Evolutionary conservation across 78 protist species (phyloP), one percentile per base, ranked within the genome.

Genomic region (Speleostelium caveatum): DNA sequence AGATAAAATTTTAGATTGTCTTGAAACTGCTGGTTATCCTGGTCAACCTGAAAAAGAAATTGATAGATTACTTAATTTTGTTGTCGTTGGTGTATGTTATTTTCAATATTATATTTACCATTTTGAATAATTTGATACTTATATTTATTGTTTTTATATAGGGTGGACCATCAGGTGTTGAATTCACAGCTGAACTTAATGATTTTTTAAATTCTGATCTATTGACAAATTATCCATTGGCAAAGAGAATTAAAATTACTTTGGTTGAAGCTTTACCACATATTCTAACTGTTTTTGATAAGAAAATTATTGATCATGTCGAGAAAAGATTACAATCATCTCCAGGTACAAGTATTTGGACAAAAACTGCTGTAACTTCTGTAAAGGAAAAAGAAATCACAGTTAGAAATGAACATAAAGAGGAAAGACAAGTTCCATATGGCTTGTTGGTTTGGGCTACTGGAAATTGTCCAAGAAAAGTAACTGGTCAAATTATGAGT

Each of bases 81-180:
- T 96, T 28, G 96, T 96, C 7, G 93, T 78, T 53, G 87, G 87
- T 67, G n/a, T n/a, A n/a, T n/a, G n/a, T n/a, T n/a, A n/a, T n/a
- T n/a, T n/a, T n/a, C n/a, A n/a, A n/a, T n/a, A n/a, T n/a, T n/a
- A n/a, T n/a, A n/a, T n/a, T n/a, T n/a, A n/a, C n/a, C n/a, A n/a
- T n/a, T n/a, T n/a, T n/a, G n/a, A n/a, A n/a, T n/a, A n/a, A n/a
- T n/a, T n/a, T n/a, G n/a, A n/a, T n/a, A n/a, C n/a, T n/a, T n/a
- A n/a, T n/a, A n/a, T n/a, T n/a, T 95, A 3, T 96, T 96, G 16
- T n/a, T n/a, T n/a, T n/a, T n/a, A n/a, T n/a, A n/a, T n/a, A n/a
- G n/a, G 98, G 98, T 28, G 98, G 98, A 21, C 98, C 98, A 26
- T 93, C 98, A 22, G 96, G 97, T 16, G 95, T 91, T 41, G 97